These are phyloP conservation scores for Pythium insidiosum DNA, from an alignment of 352 stramenopile species.

Conservation along the genomic window DNA sequence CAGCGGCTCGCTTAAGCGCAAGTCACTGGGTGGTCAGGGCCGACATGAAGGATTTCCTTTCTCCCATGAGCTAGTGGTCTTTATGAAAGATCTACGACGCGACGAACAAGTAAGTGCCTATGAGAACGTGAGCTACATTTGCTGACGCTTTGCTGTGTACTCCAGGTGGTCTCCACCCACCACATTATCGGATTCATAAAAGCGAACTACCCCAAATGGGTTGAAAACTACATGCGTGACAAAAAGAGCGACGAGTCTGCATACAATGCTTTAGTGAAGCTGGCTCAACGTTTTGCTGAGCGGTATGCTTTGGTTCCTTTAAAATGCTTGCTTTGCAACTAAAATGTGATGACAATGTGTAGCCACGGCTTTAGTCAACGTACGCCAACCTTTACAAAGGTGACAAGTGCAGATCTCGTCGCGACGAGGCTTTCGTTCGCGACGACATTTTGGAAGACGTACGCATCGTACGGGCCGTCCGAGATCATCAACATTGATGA, in stretches of 20 bases:
- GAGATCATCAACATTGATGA: conserved; percentile 11
- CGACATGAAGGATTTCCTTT: no score
- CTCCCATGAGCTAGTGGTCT: no score
- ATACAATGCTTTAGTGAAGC: background rate
- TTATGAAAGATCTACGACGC: no score
- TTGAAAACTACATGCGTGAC: background rate
- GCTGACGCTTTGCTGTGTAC: no score
- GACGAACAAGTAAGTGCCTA: no score
- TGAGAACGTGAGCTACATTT: no score
- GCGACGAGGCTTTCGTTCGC: background rate
- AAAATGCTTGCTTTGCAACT: background rate
- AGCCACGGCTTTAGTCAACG: background rate
- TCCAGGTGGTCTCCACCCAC: no score
- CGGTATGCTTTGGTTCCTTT: background rate
- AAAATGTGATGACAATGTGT: background rate
- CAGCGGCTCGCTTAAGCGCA: no score
- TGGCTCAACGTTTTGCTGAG: background rate
- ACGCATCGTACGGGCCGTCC: background rate
- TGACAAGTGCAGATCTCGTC: background rate
- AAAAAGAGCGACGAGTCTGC: background rate
- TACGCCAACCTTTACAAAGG: background rate
- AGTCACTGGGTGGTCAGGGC: no score
- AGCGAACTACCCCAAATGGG: background rate
- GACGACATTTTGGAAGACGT: conserved; percentile 3
- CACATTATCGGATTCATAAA: conserved; percentile 1